phyloP scores from a whole-genome alignment of 2,329 filamentous ascomycete genomes.

The Aspergillus brasiliensis region DNA sequence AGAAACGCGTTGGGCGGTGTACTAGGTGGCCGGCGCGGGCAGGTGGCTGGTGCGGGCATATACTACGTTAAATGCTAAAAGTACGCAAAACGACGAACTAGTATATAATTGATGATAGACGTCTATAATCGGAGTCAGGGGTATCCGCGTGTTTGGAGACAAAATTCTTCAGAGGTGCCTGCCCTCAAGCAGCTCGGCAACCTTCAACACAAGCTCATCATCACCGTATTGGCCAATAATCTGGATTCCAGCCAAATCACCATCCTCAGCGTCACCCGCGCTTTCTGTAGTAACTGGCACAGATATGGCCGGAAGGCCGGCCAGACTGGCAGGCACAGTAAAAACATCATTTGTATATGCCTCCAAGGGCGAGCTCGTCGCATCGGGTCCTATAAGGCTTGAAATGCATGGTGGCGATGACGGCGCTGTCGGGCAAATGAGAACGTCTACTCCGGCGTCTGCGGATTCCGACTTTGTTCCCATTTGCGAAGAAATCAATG shows the following conservation, averaged over 20 bases:
- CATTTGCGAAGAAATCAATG: slow-evolving; percentile 50
- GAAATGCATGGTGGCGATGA: slow-evolving; percentile 68
- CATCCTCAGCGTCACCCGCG: slow-evolving; percentile 9
- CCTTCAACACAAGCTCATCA: slow-evolving; percentile 45
- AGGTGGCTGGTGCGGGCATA: too few relatives aligned
- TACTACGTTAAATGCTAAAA: too few relatives aligned
- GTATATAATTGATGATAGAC: too few relatives aligned
- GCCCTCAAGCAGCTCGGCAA: slow-evolving; percentile 41
- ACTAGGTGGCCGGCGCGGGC: too few relatives aligned
- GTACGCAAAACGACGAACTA: too few relatives aligned
- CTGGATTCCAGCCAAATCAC: slow-evolving; percentile 45
- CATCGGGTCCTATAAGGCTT: slow-evolving; percentile 48
- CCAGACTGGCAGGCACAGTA: slow-evolving; percentile 90
- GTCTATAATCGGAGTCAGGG: not conserved
- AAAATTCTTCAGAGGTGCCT: slow-evolving; percentile 10
- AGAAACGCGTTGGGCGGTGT: too few relatives aligned
- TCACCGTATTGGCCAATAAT: slow-evolving; percentile 52
- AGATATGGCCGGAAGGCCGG: slow-evolving; percentile 85
- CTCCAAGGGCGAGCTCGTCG: slow-evolving; percentile 59
- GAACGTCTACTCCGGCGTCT: slow-evolving; percentile 67
- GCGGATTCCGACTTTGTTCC: slow-evolving; percentile 8
- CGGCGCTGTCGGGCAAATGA: slow-evolving; percentile 85
- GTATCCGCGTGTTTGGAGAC: not conserved
- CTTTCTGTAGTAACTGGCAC: slow-evolving; percentile 62
- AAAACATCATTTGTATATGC: slow-evolving; percentile 93